Evolutionary conservation across 345 rosid genomes (phyloP), one percentile per base, ranked within the genome.

Genomic region (Bruguiera gymnorhiza): DNA sequence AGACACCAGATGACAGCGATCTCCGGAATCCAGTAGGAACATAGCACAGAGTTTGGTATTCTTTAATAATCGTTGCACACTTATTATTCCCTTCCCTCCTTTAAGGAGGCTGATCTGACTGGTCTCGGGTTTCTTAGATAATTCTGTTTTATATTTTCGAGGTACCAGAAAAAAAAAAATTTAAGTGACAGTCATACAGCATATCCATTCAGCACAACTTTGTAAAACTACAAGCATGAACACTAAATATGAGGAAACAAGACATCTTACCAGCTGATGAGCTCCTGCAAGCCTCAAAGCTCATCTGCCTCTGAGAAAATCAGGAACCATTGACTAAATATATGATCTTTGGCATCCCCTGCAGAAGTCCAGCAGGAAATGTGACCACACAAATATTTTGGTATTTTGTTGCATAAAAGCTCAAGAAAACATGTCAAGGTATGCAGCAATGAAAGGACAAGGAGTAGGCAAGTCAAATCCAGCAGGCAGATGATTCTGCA

Each of bases 281-380:
- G 88, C 90, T 13, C 87, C 79, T 2, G 80, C 73, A 55, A 89
- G 86, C 74, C 81, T 77, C 60, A 76, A 74, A 85, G 83, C 80
- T 88, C 95, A 66, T 87, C 89, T 66, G 87, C 84, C 72, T 89
- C 95, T 7, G 89, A 87, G 68, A 83, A 88, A 66, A 75, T 86
- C 72, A 71, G 63, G 66, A 81, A 87, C 92, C 88, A 89, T 54
- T 71, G 87, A 72, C 76, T 80, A 23, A 87, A 76, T 13, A 85
- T 70, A 80, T 88, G 86, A 65, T 82, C 82, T 76, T 83, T 87
- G 62, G 87, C 75, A 69, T 83, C 87, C 63, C 88, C 84, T 84
- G 82, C 78, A 78, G 68, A 53, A 78, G 65, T 31, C 57, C 59
- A 74, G 43, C 52, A 62, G 19, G 46, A 36, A 71, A 73, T 0